A percentile compares a stretch with the other conserved stretches of the same genome.
phyloP scores from a whole-genome alignment of 257 asterid species.

The Solanum pinnatisectum region DNA sequence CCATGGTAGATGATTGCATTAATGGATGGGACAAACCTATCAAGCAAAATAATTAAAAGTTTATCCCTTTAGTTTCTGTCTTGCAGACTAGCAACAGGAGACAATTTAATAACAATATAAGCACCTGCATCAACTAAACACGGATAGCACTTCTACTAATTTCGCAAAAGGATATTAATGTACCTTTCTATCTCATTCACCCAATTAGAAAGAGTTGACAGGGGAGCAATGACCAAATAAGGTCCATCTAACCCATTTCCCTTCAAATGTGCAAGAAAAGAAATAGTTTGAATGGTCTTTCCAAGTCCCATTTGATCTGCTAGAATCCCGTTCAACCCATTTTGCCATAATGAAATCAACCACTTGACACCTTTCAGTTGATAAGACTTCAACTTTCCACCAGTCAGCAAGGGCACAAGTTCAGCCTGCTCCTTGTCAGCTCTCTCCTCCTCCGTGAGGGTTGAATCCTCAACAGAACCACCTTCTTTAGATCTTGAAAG shows the following conservation, averaged over 20 bases:
- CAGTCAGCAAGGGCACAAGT: constrained; percentile 83
- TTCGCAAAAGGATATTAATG: neutral
- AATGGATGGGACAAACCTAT: constrained; percentile 70
- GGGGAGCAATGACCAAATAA: constrained; percentile 87
- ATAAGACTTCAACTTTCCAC: constrained; percentile 87
- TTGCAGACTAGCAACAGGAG: neutral
- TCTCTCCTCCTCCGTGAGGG: constrained; percentile 65
- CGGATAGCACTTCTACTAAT: neutral
- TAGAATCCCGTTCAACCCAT: constrained; percentile 93
- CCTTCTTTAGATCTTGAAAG: constrained; percentile 75
- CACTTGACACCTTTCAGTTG: constrained; percentile 96
- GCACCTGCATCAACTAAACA: neutral
- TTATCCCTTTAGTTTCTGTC: neutral
- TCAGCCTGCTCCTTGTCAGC: constrained; percentile 79
- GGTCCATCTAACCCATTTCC: constrained; percentile 97
- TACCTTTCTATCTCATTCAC: constrained; percentile 77
- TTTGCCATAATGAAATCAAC: constrained; percentile 99
- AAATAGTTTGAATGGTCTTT: constrained; percentile 93
- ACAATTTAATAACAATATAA: neutral
- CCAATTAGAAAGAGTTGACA: constrained; percentile 97
- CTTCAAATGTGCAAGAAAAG: constrained; percentile 90
- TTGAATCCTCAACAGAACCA: constrained; percentile 40
- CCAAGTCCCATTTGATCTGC: constrained; percentile 99
- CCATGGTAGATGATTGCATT: constrained; percentile 85
- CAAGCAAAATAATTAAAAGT: neutral